Evolutionary conservation across 2,329 filamentous ascomycete species (phyloP), one percentile per base, ranked within the genome.

Genomic region (Aureobasidium sp.): DNA sequence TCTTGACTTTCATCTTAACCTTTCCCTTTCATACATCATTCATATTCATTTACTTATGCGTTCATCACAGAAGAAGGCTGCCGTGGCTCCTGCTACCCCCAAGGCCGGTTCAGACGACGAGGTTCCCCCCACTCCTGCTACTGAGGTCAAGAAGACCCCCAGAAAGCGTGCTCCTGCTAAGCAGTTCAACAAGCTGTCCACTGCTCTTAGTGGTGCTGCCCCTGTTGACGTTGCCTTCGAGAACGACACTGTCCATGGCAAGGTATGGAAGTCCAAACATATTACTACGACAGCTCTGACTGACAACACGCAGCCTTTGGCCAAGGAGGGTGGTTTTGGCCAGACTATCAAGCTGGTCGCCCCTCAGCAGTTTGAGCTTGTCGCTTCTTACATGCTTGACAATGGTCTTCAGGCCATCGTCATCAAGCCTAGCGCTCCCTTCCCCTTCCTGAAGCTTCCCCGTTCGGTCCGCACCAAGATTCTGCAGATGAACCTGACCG

Each of bases 361-460:
- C 25, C 49, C 65, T 5, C 65, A 67, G 27, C 64, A 68, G 1
- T 76, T 76, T 66, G 62, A 64, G 11, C 63, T 75, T 4, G 48
- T 69, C n/a, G 69, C 68, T 36, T 70, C 70, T 5, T 72, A 36
- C 16, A 70, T 70, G 30, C 64, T 73, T 45, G 66, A 68, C 1
- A 69, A 71, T 67, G 70, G 72, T n/a, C 63, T 68, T 50, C 70
- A 74, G 59, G 73, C 70, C 13, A 68, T 76, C 57, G 54, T 75
- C 27, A 34, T 76, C 60, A 68, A 69, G 27, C 72, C 73, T 2
- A 67, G 69, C 30, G 66, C 68, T 49, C 68, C 72, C 0, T 74
- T 76, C 66, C 64, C 61, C 0, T 70, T 75, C 66, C 49, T 72
- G 55, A 65, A 66, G 30, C 68, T n/a, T n/a, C n/a, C n/a, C n/a